Evolutionary conservation across 2,329 filamentous ascomycete species (phyloP).

Genomic region (Chaetomium olivaceum): DNA sequence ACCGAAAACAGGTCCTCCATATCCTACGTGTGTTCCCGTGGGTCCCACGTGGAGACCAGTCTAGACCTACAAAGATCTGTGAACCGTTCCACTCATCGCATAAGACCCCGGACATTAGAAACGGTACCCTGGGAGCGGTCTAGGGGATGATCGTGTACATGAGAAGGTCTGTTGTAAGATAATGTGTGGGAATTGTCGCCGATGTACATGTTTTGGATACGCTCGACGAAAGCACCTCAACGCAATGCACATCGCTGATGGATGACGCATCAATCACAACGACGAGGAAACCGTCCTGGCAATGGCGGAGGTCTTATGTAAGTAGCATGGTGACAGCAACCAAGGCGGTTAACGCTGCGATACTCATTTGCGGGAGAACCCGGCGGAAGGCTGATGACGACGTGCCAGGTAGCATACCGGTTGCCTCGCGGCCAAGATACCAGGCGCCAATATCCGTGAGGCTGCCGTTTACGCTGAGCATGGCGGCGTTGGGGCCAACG

Average conservation of each 20-base stretch:
- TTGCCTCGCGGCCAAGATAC: conserved; percentile 65
- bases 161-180: neutral
- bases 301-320: neutral
- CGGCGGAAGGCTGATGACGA: conserved; percentile 14
- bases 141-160: neutral
- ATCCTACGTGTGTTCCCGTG: neutral
- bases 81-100: neutral
- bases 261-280: neutral
- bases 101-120: neutral
- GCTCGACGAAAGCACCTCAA: neutral
- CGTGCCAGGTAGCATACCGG: conserved; percentile 40
- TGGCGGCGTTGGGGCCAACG: conserved; percentile 70
- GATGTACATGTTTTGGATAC: neutral
- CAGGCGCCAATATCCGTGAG: conserved; percentile 75
- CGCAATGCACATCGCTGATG: neutral
- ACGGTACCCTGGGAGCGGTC: neutral
- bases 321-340: neutral
- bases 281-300: neutral
- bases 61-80: neutral
- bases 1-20: neutral
- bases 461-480: conserved; percentile 66
- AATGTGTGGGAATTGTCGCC: neutral
- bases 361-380: neutral
- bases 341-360: conserved; percentile 5
- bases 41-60: neutral